Evolutionary conservation across 805 yeast species (phyloP), one percentile per base, ranked within the genome.

Genomic region (Barnettozyma siamensis): DNA sequence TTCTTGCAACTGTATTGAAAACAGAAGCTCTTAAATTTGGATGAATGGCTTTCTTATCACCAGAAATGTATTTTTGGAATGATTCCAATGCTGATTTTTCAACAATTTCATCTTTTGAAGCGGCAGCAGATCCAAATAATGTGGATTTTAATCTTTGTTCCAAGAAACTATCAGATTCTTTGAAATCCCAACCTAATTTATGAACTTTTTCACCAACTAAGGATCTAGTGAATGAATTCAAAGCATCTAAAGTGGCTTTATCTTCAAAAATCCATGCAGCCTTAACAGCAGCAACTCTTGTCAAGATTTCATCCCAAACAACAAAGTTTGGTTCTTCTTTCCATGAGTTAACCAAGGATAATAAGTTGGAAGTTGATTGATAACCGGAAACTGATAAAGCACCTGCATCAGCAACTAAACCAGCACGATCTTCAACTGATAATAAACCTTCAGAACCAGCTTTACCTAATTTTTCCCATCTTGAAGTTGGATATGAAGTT

Each of bases 381-480:
- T 74, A 73, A 24, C 93, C 93, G 16, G 91, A 78, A 21, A 79
- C 65, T 5, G 91, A 77, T 50, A 83, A 69, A 8, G 87, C 75
- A 39, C 74, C 77, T 16, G 85, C 85, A 64, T 85, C 94, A n/a
- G 89, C 83, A 36, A 84, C 83, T 51, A 83, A 70, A 33, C 89
- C 91, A 42, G 82, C 78, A 62, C 87, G 77, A 62, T 85, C 94
- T 58, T 81, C 85, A 39, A 80, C 83, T 10, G 87, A 71, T 52
- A 85, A 70, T 51, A 72, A 64, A 31, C 78, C 78, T 10, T 69
- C 69, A 31, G 71, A 72, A 46, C 76, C 79, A 10, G 75, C 77
- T 46, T 73, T 57, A 41, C 87, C 87, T 51, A 84, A 70, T 58
- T 80, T 78, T 37, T 67, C 64, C 80, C 88, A 80, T 60, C 89